phyloP scores from a whole-genome alignment of 345 rosid genomes.

The Salix dunnii region DNA sequence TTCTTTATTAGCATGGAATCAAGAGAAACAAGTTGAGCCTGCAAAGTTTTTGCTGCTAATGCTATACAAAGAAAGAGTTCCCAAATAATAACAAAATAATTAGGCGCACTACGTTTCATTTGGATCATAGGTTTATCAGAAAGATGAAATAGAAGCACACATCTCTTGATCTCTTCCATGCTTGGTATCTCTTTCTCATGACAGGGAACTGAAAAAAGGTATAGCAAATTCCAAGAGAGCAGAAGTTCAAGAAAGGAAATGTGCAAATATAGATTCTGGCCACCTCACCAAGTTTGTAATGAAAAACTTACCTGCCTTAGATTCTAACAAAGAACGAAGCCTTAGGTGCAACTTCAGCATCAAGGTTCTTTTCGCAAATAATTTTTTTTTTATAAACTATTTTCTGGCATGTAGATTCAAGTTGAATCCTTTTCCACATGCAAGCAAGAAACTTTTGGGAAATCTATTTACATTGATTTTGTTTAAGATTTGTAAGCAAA shows the following conservation, averaged over 20 bases:
- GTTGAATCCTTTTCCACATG: not conserved
- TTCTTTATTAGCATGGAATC: no score
- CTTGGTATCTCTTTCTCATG: not conserved
- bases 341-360: not conserved
- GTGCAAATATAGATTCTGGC: not conserved
- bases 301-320: conserved; percentile 4
- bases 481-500: conserved; percentile 38
- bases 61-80: not conserved
- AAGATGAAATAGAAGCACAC: not conserved
- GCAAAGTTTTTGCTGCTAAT: not conserved
- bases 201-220: not conserved
- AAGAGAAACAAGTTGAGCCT: no score
- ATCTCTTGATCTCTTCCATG: not conserved
- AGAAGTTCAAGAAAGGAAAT: not conserved
- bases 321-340: conserved; percentile 1
- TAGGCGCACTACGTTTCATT: not conserved
- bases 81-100: not conserved
- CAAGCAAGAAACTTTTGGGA: not conserved
- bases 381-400: not conserved
- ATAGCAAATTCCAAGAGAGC: not conserved
- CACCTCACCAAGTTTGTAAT: not conserved
- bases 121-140: not conserved
- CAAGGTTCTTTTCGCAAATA: not conserved
- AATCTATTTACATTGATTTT: conserved; percentile 72
- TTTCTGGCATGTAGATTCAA: not conserved